Evolutionary conservation across 2,329 filamentous ascomycete genomes (phyloP).

Genomic region (Colletotrichum magnum): DNA sequence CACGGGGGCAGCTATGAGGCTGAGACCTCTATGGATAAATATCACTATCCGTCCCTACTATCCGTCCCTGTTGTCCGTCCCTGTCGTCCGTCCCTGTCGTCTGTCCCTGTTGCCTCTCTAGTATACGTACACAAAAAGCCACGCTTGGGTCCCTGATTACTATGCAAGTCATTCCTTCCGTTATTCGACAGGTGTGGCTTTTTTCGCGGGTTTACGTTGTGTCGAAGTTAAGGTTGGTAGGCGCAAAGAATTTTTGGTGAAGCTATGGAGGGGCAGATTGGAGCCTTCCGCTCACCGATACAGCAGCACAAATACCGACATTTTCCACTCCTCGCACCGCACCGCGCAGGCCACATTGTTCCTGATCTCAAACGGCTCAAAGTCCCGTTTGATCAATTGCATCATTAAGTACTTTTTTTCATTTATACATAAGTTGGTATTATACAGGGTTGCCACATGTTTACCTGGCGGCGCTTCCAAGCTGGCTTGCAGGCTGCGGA

Average conservation of each 20-base stretch:
- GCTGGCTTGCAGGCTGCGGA: background rate
- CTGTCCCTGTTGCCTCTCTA: no score
- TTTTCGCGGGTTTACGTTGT: conserved; percentile 12
- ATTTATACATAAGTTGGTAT: conserved; percentile 10
- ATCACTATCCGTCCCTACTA: no score
- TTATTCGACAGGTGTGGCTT: background rate
- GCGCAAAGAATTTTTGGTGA: conserved; percentile 40
- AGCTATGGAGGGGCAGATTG: conserved; percentile 39
- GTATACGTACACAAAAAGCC: no score
- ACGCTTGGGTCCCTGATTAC: background rate
- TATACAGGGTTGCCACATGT: conserved; percentile 20
- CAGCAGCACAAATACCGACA: background rate
- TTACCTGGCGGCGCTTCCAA: background rate
- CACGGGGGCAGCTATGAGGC: no score
- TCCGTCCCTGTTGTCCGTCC: no score
- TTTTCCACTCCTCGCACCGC: background rate
- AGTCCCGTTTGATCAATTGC: background rate
- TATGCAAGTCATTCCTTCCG: background rate
- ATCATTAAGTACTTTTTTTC: conserved; percentile 2
- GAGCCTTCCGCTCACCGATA: conserved; percentile 10
- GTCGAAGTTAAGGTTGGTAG: background rate
- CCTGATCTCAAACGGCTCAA: background rate
- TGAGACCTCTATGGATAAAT: no score
- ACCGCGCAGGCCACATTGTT: no score
- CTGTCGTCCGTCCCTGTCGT: no score